Base-by-base conservation (phyloP, 345 rosid genomes). In the Syzygium jambos region DNA sequence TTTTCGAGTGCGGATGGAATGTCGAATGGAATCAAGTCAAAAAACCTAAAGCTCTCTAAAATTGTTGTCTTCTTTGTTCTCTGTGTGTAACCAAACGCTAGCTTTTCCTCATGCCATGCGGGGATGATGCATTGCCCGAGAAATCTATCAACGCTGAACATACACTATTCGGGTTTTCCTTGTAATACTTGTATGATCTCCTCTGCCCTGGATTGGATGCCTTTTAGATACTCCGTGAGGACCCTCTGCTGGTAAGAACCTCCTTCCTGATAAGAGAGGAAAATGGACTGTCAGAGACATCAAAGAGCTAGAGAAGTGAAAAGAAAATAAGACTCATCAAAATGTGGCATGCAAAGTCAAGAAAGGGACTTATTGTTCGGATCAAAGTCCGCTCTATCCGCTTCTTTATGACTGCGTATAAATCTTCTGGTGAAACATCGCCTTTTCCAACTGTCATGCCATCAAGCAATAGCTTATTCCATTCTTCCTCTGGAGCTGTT, bases 161-260 rank as follows among this genome's bases (percentile, higher is more conserved):
- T 19, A 11, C 21, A 73, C 80, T 73, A 88, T 7, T 85, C 27
- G 2, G 46, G 55, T 15, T 43, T 86, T 83, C 86, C 86, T 84
- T 86, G 90, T 86, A 97, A 95, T 82, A 92, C 89, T 51, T 90
- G 91, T 56, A 93, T 92, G 84, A 95, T 89, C 88, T 94, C 98
- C 88, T 90, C 92, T 0, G 95, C 92, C 91, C 97, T 94, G 49
- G 94, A 94, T 89, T 96, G 93, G 85, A 97, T 96, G 84, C 98
- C 98, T 91, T 92, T 95, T 29, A 95, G 93, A 91, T 94, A 95
- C 90, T 95, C 98, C 3, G 90, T 90, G 27, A 97, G 93, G 87
- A 96, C 88, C 23, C 97, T 95, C 85, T 97, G 99, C 92, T 92
- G 96, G 91, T 96, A 96, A 16, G 99, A 97, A 53, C 99, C 99